Percentiles rank a stretch among this genome's conserved stretches.
phyloP scores from a whole-genome alignment of 1,139 yeast species.

The Barnettozyma hawaiiensis region DNA sequence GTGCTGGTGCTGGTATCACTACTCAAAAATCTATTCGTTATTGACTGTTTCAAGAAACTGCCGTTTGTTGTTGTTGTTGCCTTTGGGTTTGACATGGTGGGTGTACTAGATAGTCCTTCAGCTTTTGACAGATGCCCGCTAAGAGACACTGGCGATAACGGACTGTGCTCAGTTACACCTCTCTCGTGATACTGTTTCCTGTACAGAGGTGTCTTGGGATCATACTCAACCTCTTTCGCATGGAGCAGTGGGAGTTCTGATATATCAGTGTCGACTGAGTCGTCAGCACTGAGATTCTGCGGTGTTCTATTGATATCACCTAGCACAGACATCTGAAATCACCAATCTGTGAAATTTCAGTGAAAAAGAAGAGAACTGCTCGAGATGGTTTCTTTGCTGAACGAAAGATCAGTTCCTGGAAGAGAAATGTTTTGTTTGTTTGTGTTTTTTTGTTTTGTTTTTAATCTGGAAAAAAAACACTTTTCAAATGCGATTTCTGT shows the following conservation, averaged over 20 bases:
- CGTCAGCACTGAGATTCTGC: neutral
- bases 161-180: constrained; percentile 1
- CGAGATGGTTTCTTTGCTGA: too few relatives aligned
- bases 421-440: neutral
- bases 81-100: neutral
- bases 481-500: constrained; percentile 69
- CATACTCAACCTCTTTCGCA: constrained; percentile 5
- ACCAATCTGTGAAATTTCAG: too few relatives aligned
- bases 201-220: constrained; percentile 22
- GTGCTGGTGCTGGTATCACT: too few relatives aligned
- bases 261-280: constrained; percentile 17
- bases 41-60: constrained; percentile 1
- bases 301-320: constrained; percentile 5
- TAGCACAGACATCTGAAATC: constrained; percentile 6
- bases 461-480: constrained; percentile 14
- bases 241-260: constrained; percentile 10
- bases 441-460: neutral
- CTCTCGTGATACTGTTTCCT: constrained; percentile 14
- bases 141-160: constrained; percentile 12
- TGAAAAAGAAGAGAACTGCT: too few relatives aligned
- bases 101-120: neutral
- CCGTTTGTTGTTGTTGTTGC: too few relatives aligned
- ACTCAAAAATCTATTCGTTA: constrained; percentile 4
- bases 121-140: constrained; percentile 1
- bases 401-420: too few relatives aligned